Base-by-base conservation (phyloP, 2,329 filamentous ascomycete species). In the Eutypella sp. region DNA sequence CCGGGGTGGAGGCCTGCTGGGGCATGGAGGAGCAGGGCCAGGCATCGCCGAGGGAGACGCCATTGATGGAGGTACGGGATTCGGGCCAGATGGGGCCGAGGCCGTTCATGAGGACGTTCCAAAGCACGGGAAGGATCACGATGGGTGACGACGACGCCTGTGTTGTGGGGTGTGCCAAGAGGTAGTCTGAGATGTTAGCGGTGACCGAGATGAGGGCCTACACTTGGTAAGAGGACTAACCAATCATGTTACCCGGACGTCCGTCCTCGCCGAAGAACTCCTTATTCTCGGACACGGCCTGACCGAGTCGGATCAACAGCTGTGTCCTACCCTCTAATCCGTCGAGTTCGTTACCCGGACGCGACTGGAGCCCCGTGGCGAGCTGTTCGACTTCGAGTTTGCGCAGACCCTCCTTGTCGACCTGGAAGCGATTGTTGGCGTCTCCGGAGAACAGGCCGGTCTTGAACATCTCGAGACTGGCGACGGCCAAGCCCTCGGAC, bases 191-290 rank as follows among this genome's bases (percentile, higher is more conserved):
- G 42, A 23, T 37, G 44, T 47, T 50, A 52, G 45, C 13, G 8
- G 25, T 6, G n/a, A n/a, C n/a, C n/a, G 6, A 3, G 13, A 11
- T n/a, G 24, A 25, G 10, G 29, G 13, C 11, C 13, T 33, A 7
- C 29, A 33, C 5, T 29, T 11, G 29, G 29, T n/a, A 18, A 16
- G 13, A 23, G 24, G 25, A 65, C 78, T 57, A 75, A 93, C 89
- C 89, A 51, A 97, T 82, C 83, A 99, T 90, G 64, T 96, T 95
- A 56, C 93, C 93, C 10, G 93, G 93, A 47, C 93, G 79, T 42
- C 85, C 87, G 61, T 91, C 83, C 2, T 79, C 75, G 20, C 92
- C 92, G 66, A 96, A 99, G 57, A 89, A 85, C 42, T 93, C 85
- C 47, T 81, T 76, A 61, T 92, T 90, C 51, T 84, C 78, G 3